Evolutionary conservation across 169 alveolate genomes (phyloP).

Genomic region (Cryptosporidium sp.): DNA sequence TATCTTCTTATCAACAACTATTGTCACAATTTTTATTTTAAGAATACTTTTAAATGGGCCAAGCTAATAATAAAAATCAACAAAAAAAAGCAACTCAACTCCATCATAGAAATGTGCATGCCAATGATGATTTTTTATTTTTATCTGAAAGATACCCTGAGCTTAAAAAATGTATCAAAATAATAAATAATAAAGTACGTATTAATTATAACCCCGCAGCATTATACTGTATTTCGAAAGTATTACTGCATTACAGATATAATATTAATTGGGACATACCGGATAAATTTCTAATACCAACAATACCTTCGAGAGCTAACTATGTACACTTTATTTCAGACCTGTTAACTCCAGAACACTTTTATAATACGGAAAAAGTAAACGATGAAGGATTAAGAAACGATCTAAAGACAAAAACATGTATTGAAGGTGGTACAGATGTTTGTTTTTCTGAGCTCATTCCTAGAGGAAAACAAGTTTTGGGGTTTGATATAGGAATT

Average conservation of each 20-base stretch:
- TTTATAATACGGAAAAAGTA: slow-evolving; percentile 33
- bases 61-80: neutral
- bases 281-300: slow-evolving; percentile 75
- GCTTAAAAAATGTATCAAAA: slow-evolving; percentile 33
- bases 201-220: slow-evolving; percentile 33
- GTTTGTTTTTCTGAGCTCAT: neutral
- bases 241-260: slow-evolving; percentile 44
- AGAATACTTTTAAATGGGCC: slow-evolving; percentile 16
- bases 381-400: neutral
- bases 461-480: slow-evolving; percentile 75
- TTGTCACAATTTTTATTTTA: slow-evolving; percentile 22
- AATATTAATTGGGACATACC: slow-evolving; percentile 56
- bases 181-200: slow-evolving; percentile 8
- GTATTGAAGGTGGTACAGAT: neutral
- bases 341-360: slow-evolving; percentile 73
- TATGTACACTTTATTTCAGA: slow-evolving; percentile 81
- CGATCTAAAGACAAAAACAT: neutral
- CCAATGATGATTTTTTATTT: slow-evolving; percentile 27
- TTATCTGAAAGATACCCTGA: slow-evolving; percentile 19
- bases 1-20: slow-evolving; percentile 35
- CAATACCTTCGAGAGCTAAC: slow-evolving; percentile 80
- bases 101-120: slow-evolving; percentile 42
- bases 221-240: slow-evolving; percentile 7
- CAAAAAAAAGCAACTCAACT: neutral
- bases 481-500: slow-evolving; percentile 79